These are phyloP conservation scores for Volvariella volvacea DNA, from an alignment of 1,284 basidiomycete genomes.

Conservation along the genomic window DNA sequence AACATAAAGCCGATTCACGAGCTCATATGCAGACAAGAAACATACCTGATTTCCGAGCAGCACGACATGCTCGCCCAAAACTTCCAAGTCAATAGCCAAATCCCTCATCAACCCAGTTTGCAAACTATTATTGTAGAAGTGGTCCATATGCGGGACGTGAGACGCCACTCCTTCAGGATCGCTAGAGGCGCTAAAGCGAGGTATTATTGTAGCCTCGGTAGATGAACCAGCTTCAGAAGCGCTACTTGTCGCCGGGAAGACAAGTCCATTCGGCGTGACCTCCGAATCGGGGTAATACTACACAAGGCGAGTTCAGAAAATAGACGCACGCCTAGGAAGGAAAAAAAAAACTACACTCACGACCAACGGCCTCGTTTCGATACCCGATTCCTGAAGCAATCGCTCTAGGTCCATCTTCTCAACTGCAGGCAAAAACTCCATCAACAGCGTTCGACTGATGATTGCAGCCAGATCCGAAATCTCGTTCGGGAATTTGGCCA, in stretches of 20 bases:
- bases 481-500: conserved; percentile 28
- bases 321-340: neutral
- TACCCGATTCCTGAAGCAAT: conserved; percentile 43
- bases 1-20: neutral
- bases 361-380: conserved; percentile 33
- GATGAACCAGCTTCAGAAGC: conserved; percentile 19
- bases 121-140: conserved; percentile 62
- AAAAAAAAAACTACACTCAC: conserved; percentile 23
- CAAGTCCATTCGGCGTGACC: conserved; percentile 29
- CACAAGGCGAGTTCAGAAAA: conserved; percentile 1
- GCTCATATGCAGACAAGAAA: neutral
- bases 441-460: conserved; percentile 43
- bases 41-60: conserved; percentile 59
- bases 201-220: conserved; percentile 30
- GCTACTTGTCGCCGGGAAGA: conserved; percentile 40
- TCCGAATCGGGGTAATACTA: conserved; percentile 45
- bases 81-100: conserved; percentile 52
- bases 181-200: conserved; percentile 38
- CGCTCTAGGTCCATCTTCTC: conserved; percentile 50
- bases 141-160: conserved; percentile 59
- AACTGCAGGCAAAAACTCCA: conserved; percentile 53
- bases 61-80: conserved; percentile 55
- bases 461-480: conserved; percentile 35
- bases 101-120: conserved; percentile 62
- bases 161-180: conserved; percentile 49